A percentile compares a stretch with the other conserved stretches of the same genome.
These are phyloP conservation scores for Malassezia cuniculi DNA, from an alignment of 1,284 basidiomycete genomes.

Conservation along the genomic window DNA sequence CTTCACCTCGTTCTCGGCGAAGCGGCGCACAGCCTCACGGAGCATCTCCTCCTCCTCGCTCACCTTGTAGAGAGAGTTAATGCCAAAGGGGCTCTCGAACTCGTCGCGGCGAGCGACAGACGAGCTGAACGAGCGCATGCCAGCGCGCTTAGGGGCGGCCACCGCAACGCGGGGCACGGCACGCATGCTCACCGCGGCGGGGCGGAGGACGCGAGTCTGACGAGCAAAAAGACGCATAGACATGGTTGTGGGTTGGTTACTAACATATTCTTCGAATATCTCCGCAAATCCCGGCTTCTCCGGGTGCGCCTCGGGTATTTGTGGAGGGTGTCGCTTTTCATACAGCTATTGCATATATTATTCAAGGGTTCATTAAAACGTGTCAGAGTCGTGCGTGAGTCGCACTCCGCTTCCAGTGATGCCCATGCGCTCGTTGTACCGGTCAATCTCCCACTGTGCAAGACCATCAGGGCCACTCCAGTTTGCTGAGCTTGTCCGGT, in stretches of 20 bases:
- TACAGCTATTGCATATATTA: no score
- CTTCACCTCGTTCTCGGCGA: constrained; percentile 73
- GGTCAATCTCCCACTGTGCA: constrained; percentile 40
- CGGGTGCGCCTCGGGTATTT: no score
- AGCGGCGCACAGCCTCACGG: constrained; percentile 47
- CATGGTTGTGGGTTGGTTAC: no score
- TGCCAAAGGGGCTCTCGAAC: constrained; percentile 37
- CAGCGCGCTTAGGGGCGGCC: constrained; percentile 10
- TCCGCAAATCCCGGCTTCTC: no score
- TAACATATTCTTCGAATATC: no score
- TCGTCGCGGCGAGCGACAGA: constrained; percentile 17
- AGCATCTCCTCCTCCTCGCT: constrained; percentile 44
- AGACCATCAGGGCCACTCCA: constrained; percentile 36
- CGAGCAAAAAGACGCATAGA: no score
- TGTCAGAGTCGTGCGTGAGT: no score
- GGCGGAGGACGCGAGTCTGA: no score
- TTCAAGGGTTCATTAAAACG: no score
- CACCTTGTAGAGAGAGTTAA: constrained; percentile 41
- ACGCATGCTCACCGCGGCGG: neutral
- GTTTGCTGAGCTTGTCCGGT: constrained; percentile 32
- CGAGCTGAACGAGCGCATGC: constrained; percentile 24
- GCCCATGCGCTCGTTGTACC: constrained; percentile 40
- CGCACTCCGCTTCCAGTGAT: no score
- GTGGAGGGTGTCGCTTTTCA: no score
- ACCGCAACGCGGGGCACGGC: neutral